Evolutionary conservation across 805 yeast species (phyloP).

Genomic region (Pichia californica): DNA sequence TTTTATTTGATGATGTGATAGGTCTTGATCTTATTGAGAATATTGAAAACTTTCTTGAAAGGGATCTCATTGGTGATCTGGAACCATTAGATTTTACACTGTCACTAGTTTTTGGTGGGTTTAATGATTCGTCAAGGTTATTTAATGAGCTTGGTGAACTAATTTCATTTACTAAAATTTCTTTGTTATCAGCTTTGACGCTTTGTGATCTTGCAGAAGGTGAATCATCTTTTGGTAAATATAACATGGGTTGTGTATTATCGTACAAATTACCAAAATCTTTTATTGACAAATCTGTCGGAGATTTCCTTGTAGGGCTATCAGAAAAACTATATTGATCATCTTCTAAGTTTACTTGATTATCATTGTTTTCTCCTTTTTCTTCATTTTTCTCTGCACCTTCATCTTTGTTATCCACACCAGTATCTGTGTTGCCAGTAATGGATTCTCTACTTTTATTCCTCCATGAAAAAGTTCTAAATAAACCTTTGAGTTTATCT

Average conservation of each 20-base stretch:
- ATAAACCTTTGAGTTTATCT: neutral
- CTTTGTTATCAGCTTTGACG: no score
- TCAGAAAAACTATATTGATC: neutral
- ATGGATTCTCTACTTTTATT: neutral
- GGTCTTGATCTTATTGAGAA: conserved; percentile 1
- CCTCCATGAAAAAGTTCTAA: conserved; percentile 1
- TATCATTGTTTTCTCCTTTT: neutral
- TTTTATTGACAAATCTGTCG: no score
- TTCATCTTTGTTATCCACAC: neutral
- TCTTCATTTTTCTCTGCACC: neutral
- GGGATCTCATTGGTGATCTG: neutral
- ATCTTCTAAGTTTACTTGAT: neutral
- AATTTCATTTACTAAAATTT: neutral
- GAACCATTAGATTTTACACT: neutral
- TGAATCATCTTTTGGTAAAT: neutral
- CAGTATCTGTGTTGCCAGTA: neutral
- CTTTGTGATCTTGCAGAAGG: neutral
- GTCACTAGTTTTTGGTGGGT: neutral
- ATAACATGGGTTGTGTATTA: conserved; percentile 1
- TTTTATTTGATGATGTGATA: neutral
- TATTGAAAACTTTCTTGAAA: conserved; percentile 2
- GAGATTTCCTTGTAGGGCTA: neutral
- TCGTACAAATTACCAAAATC: conserved; percentile 1
- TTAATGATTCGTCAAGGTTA: no score
- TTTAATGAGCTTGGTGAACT: no score